phyloP scores from a whole-genome alignment of 1,139 yeast species.

The Kazachstania sp. region DNA sequence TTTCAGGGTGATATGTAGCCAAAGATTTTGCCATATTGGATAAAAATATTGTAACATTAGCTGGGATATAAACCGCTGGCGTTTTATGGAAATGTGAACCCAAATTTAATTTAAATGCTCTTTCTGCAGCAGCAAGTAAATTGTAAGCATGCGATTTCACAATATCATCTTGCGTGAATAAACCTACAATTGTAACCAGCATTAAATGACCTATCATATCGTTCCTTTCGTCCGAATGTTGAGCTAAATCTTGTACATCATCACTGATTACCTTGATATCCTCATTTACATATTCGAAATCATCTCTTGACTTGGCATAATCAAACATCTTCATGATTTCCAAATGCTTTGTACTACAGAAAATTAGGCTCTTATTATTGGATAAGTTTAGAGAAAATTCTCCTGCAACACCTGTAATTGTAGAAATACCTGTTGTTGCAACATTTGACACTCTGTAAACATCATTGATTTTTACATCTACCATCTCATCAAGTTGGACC shows the following conservation, averaged over 20 bases:
- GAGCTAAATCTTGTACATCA: background rate
- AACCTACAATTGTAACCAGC: slow-evolving; percentile 59
- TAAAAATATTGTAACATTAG: slow-evolving; percentile 58
- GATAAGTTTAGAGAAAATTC: slow-evolving; percentile 51
- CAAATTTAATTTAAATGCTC: slow-evolving; percentile 51
- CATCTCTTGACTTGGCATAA: slow-evolving; percentile 41
- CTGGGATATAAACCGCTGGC: slow-evolving; percentile 62
- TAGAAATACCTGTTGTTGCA: slow-evolving; percentile 44
- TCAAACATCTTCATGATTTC: slow-evolving; percentile 63
- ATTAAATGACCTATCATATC: slow-evolving; percentile 45
- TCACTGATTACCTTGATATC: slow-evolving; percentile 4
- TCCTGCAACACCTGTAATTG: slow-evolving; percentile 41
- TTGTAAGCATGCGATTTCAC: slow-evolving; percentile 59
- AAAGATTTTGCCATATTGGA: slow-evolving; percentile 49
- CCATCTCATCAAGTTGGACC: slow-evolving; percentile 14
- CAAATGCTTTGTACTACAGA: slow-evolving; percentile 51
- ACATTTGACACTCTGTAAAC: slow-evolving; percentile 48
- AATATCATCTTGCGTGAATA: slow-evolving; percentile 49
- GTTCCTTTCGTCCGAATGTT: slow-evolving; percentile 9
- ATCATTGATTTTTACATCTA: slow-evolving; percentile 37
- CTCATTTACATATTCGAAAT: slow-evolving; percentile 32
- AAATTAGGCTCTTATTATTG: slow-evolving; percentile 38
- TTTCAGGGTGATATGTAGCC: slow-evolving; percentile 47
- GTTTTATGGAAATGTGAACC: slow-evolving; percentile 53
- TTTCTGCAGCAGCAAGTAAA: slow-evolving; percentile 55